Percentiles rank a stretch among this genome's conserved stretches.
phyloP scores from a whole-genome alignment of 2,329 filamentous ascomycete genomes.

The Apiospora arundinis region DNA sequence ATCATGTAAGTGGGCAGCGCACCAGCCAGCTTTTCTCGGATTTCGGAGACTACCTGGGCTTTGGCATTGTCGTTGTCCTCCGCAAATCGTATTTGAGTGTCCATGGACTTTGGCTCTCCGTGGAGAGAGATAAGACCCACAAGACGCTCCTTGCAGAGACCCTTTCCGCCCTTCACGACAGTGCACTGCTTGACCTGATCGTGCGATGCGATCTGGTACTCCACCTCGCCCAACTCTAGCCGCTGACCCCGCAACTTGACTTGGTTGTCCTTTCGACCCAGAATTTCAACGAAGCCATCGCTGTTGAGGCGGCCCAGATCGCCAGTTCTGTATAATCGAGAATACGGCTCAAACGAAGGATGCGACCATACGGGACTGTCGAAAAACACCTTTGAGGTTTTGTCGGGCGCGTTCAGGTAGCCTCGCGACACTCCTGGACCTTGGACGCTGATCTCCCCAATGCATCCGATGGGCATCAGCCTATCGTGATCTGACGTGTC shows the following conservation, averaged over 20 bases:
- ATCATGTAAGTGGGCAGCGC: slow-evolving; percentile 23
- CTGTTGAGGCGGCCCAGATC: slow-evolving; percentile 24
- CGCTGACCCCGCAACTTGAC: slow-evolving; percentile 25
- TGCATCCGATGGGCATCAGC: slow-evolving; percentile 27
- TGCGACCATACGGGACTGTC: slow-evolving; percentile 15
- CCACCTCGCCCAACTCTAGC: slow-evolving; percentile 24
- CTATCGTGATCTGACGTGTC: slow-evolving; percentile 20
- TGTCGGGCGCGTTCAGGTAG: slow-evolving; percentile 40
- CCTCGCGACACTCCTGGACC: slow-evolving; percentile 31
- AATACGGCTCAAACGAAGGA: neutral
- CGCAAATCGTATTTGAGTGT: neutral
- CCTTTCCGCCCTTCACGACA: neutral
- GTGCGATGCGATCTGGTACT: slow-evolving; percentile 15
- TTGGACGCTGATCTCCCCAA: slow-evolving; percentile 29
- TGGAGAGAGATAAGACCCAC: slow-evolving; percentile 1
- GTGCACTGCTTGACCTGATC: neutral
- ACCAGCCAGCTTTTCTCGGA: slow-evolving; percentile 14
- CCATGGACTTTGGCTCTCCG: neutral
- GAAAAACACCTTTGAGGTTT: slow-evolving; percentile 25
- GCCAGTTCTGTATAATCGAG: slow-evolving; percentile 22
- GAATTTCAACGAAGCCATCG: slow-evolving; percentile 21
- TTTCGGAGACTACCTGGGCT: neutral
- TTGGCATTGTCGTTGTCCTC: neutral
- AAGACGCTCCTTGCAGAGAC: neutral
- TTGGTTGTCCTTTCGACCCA: slow-evolving; percentile 24